Conservation (phyloP, 2,329 filamentous ascomycete genomes). For the Neophaeococcomyces aloes region DNA sequence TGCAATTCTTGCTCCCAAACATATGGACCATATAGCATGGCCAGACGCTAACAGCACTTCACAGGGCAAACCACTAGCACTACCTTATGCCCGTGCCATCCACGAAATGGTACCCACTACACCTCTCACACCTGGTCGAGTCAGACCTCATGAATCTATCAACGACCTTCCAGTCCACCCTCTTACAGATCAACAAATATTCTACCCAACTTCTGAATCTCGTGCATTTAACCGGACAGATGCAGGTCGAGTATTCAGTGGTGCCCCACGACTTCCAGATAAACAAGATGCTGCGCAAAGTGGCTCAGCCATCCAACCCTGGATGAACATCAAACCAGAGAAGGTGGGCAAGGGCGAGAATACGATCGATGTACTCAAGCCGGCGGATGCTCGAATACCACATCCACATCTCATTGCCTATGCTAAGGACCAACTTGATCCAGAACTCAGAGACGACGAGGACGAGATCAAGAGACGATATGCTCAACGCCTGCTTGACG, state of each 20-base stretch:
- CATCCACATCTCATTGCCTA: slow-evolving; percentile 48
- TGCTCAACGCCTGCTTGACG: slow-evolving; percentile 33
- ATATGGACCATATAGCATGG: slow-evolving; percentile 6
- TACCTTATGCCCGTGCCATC: slow-evolving; percentile 65
- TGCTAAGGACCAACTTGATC: slow-evolving; percentile 35
- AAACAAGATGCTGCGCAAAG: slow-evolving; percentile 28
- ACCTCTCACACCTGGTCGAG: slow-evolving; percentile 30
- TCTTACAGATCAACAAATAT: slow-evolving; percentile 45
- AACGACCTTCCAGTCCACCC: slow-evolving; percentile 54
- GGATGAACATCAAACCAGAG: slow-evolving; percentile 26
- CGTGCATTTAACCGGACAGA: slow-evolving; percentile 55
- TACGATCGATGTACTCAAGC: slow-evolving; percentile 44
- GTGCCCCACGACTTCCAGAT: slow-evolving; percentile 30
- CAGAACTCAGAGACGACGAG: slow-evolving; percentile 25
- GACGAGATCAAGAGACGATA: slow-evolving; percentile 30
- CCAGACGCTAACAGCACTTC: slow-evolving; percentile 1
- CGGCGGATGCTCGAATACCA: slow-evolving; percentile 53
- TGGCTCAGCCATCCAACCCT: slow-evolving; percentile 21
- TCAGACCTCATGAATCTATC: slow-evolving; percentile 46
- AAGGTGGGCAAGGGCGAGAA: slow-evolving; percentile 33
- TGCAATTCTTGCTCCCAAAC: slow-evolving; percentile 19
- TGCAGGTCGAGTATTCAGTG: slow-evolving; percentile 50
- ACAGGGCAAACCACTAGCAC: slow-evolving; percentile 66
- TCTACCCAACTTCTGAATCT: slow-evolving; percentile 54
- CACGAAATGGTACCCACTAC: slow-evolving; percentile 69